These are phyloP conservation scores for Trypanosoma brucei DNA, from an alignment of 208 protist species.

Conservation along the genomic window DNA sequence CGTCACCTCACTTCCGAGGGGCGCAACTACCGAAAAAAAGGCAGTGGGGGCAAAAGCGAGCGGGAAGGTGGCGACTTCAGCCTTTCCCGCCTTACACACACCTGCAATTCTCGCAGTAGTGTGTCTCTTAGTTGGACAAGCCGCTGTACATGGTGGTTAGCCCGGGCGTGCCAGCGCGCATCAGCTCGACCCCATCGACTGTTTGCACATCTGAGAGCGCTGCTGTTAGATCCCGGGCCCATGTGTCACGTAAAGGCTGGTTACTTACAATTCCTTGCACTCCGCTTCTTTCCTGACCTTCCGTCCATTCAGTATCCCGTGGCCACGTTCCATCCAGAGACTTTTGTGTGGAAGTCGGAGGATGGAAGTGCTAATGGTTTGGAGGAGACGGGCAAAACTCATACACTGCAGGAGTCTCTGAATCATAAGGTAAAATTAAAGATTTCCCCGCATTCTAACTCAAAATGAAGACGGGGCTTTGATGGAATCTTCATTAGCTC, in stretches of 20 bases:
- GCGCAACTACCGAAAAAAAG: too few species aligned
- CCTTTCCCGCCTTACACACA: neutral
- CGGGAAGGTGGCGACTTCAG: neutral
- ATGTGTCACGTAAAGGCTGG: conserved; percentile 20
- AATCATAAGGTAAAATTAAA: too few species aligned
- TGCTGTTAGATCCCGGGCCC: conserved; percentile 16
- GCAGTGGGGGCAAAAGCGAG: neutral
- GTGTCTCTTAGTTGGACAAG: neutral
- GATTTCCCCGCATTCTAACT: too few species aligned
- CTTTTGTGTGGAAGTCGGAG: neutral
- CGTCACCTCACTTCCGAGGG: too few species aligned
- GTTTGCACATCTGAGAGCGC: conserved; percentile 15
- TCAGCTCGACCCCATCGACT: conserved; percentile 15
- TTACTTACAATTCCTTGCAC: conserved; percentile 19
- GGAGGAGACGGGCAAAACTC: too few species aligned
- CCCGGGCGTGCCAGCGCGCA: neutral
- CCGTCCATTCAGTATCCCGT: conserved; percentile 2
- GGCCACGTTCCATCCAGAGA: neutral
- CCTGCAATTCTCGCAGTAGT: conserved; percentile 1
- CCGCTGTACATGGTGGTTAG: conserved; percentile 21
- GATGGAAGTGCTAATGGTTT: too few species aligned
- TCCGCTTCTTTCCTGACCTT: conserved; percentile 21
- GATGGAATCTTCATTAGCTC: too few species aligned
- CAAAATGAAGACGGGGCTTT: too few species aligned
- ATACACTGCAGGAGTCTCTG: too few species aligned